These are phyloP conservation scores for Chrysochromulina tobinii DNA, from an alignment of 78 protist species.

Conservation along the genomic window DNA sequence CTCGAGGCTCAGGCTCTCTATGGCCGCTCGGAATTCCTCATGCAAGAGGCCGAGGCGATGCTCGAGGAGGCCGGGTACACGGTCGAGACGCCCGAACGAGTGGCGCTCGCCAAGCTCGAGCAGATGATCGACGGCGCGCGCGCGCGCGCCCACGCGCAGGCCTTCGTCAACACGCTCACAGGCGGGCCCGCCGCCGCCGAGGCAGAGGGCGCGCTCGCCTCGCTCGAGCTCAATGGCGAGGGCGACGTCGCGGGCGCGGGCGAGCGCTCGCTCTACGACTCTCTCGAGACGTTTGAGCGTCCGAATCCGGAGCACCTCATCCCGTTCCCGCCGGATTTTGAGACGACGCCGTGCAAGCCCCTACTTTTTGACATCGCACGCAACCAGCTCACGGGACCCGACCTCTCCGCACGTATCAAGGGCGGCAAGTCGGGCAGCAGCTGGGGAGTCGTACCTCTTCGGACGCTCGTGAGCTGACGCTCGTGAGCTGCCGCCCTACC, in stretches of 20 bases:
- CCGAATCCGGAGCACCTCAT: neutral
- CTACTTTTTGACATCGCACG: neutral
- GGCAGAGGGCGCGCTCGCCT: neutral
- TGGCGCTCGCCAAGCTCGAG: too few species aligned
- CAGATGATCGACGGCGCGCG: neutral
- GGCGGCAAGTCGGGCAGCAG: too few species aligned
- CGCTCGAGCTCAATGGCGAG: neutral
- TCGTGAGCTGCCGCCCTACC: too few species aligned
- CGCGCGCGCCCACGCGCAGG: neutral
- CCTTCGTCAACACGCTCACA: neutral
- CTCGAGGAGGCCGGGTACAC: neutral
- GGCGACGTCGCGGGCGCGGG: neutral
- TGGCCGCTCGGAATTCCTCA: neutral
- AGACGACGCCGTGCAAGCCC: neutral
- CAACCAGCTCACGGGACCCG: neutral
- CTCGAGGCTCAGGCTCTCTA: neutral
- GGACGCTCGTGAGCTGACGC: too few species aligned
- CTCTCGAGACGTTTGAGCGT: too few species aligned
- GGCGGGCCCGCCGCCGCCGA: neutral
- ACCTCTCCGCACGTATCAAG: neutral
- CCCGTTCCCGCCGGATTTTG: neutral
- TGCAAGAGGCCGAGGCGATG: neutral
- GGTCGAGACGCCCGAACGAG: too few species aligned
- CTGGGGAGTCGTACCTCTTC: too few species aligned
- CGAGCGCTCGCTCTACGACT: neutral